A percentile compares a stretch with the other conserved stretches of the same genome.
phyloP scores from a whole-genome alignment of 345 rosid species.

The Dovyalis caffra region DNA sequence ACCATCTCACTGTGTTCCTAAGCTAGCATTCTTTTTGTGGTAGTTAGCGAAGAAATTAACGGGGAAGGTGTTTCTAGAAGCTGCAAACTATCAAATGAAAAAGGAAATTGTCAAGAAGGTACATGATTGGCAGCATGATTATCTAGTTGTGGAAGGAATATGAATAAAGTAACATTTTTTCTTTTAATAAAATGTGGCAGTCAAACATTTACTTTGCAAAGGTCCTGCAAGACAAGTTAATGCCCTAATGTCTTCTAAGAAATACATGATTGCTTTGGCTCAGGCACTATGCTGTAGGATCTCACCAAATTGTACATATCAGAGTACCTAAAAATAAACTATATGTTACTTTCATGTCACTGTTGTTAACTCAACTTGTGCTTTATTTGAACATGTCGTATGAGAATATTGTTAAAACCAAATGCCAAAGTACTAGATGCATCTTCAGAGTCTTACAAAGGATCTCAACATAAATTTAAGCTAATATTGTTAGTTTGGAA shows the following conservation, averaged over 20 bases:
- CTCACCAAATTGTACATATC: background rate
- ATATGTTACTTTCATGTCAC: background rate
- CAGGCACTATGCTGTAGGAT: background rate
- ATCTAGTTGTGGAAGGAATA: background rate
- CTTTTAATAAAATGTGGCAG: background rate
- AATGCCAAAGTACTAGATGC: too few species aligned
- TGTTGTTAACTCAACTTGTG: background rate
- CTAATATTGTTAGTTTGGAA: too few species aligned
- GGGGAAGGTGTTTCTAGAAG: conserved; percentile 64
- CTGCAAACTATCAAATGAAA: conserved; percentile 83
- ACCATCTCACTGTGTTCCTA: conserved; percentile 10
- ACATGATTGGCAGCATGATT: conserved; percentile 15
- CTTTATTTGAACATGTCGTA: background rate
- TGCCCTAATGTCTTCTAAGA: background rate
- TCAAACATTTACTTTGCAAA: background rate
- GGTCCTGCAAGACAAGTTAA: background rate
- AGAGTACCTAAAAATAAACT: too few species aligned
- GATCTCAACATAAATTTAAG: too few species aligned
- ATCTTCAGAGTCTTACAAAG: too few species aligned
- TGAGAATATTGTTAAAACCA: too few species aligned
- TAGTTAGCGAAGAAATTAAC: conserved; percentile 67
- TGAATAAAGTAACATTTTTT: background rate
- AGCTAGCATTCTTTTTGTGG: conserved; percentile 18
- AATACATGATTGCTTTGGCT: background rate
- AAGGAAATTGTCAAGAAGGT: conserved; percentile 79